Evolutionary conservation across 176 grass and related monocot species (phyloP), one percentile per base, ranked within the genome.

Genomic region (Hordeum marinum): DNA sequence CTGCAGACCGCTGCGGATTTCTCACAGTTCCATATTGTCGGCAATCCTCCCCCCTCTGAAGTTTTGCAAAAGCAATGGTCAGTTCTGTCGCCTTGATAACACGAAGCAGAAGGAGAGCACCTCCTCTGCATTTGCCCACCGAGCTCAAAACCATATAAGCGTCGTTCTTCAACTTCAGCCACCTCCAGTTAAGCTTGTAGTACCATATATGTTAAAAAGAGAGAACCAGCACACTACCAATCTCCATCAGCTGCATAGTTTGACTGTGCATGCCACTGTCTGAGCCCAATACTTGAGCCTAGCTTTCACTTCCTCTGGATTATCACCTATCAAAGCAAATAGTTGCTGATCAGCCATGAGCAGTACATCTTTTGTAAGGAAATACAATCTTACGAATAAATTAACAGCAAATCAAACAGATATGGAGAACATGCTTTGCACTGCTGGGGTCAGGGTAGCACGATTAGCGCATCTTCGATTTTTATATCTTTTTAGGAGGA

Each of bases 281-380:
- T 92, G 94, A 37, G 94, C 94, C 94, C 94, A 94, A 32, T 97
- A 97, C 81, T 88, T 97, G 11, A 97, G 90, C 65, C 89, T 86
- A 41, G 94, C 94, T 60, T 97, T 97, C 23, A 97, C 94, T 69
- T 94, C 85, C 64, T 97, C 85, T 39, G 91, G 94, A 80, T 87
- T 80, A 77, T 94, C 94, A 70, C 94, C 94, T 97, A 60, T 24
- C 17, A 26, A 68, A 68, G 13, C 1, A 18, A 84, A 88, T 74
- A 82, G 31, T 18, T 10, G 25, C 12, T 74, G 84, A 82, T 81
- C 32, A 94, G 73, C 36, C 75, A 80, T 73, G 35, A 72, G 76
- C 60, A 48, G 21, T 3, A 63, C 3, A 6, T 21, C 4, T 27
- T 85, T 60, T 31, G 39, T 8, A 46, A 43, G 73, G 32, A 25